These are phyloP conservation scores for Boletus insuetus DNA, from an alignment of 768 basidiomycete genomes.

Conservation along the genomic window DNA sequence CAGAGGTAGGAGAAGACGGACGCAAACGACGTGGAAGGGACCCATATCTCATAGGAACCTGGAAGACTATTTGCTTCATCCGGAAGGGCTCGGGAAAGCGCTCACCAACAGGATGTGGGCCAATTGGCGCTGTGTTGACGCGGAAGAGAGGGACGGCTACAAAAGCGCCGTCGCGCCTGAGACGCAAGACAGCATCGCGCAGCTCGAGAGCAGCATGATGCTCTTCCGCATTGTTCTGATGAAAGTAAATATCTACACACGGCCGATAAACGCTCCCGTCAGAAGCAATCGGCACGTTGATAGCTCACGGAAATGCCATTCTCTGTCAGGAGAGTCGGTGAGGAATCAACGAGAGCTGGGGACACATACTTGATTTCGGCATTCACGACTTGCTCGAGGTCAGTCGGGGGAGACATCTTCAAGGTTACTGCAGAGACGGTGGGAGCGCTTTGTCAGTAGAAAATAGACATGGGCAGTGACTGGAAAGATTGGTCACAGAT, in stretches of 20 bases:
- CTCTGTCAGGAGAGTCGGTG: slow-evolving; percentile 37
- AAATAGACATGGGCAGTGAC: neutral
- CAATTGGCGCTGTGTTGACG: slow-evolving; percentile 66
- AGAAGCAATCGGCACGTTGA: neutral
- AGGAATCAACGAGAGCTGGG: neutral
- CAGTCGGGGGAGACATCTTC: slow-evolving; percentile 39
- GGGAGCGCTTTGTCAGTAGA: no score
- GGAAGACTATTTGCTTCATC: neutral
- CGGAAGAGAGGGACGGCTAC: slow-evolving; percentile 74
- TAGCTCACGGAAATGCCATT: slow-evolving; percentile 76
- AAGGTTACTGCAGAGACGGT: no score
- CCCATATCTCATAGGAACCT: slow-evolving; percentile 86
- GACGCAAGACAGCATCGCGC: slow-evolving; percentile 66
- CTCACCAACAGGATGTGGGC: slow-evolving; percentile 76
- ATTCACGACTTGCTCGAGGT: slow-evolving; percentile 55
- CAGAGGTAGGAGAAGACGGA: slow-evolving; percentile 77
- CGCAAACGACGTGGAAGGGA: slow-evolving; percentile 67
- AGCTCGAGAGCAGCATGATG: slow-evolving; percentile 65
- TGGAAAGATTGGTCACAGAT: no score
- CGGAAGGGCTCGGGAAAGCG: neutral
- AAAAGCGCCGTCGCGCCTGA: slow-evolving; percentile 74
- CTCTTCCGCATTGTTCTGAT: slow-evolving; percentile 60
- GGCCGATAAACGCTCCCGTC: neutral
- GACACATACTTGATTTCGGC: slow-evolving; percentile 59
- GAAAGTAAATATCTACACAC: slow-evolving; percentile 71